A percentile compares a stretch with the other conserved stretches of the same genome.
Conservation (phyloP, 768 basidiomycete species). For the Mycena vitilis region DNA sequence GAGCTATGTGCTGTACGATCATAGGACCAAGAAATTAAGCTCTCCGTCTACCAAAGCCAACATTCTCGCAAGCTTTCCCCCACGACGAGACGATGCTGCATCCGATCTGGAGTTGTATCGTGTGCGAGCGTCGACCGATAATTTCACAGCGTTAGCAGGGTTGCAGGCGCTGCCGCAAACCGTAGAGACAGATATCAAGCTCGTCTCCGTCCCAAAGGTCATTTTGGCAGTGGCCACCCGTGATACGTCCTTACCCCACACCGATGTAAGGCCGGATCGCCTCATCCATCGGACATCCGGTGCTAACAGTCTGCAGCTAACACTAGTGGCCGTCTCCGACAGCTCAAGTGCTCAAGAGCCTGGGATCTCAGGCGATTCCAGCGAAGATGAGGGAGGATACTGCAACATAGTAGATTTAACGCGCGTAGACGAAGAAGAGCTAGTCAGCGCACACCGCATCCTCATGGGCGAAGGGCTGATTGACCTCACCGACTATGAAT, state of each 20-base stretch:
- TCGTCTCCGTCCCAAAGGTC: constrained; percentile 1
- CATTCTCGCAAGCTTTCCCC: background rate
- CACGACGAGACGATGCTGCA: background rate
- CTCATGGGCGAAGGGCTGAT: background rate
- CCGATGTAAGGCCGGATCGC: background rate
- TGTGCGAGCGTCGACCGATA: background rate
- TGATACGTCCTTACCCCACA: background rate
- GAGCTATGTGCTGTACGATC: background rate
- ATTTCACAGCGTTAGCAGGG: background rate
- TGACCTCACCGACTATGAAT: background rate
- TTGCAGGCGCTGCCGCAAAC: background rate
- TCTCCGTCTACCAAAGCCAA: background rate
- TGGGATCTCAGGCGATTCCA: background rate
- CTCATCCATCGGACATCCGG: background rate
- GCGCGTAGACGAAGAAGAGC: constrained; percentile 4
- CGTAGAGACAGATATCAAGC: constrained; percentile 3
- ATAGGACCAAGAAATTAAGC: background rate
- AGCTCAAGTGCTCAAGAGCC: background rate
- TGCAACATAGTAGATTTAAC: background rate
- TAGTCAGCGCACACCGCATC: background rate
- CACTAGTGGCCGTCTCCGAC: background rate
- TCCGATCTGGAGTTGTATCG: background rate
- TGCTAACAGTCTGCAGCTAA: background rate
- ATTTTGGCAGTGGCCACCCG: constrained; percentile 11
- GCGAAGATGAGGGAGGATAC: background rate